Conservation (phyloP, 2,329 filamentous ascomycete species). For the Huntiella bhutanensis region DNA sequence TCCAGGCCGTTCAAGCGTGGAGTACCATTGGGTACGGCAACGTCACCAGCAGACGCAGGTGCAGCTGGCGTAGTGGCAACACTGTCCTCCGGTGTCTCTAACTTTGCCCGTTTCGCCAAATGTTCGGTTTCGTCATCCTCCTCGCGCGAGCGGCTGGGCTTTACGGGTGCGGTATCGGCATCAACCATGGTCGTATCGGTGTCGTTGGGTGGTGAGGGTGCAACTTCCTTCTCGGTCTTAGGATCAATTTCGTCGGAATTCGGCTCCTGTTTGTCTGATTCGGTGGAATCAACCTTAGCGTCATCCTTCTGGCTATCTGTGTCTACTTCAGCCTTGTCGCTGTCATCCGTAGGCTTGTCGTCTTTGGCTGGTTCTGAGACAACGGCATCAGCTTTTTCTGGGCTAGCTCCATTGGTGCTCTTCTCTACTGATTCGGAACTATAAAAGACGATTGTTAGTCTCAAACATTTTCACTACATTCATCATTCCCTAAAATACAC, state of each 20-base stretch:
- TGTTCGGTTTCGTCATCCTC: slow-evolving; percentile 38
- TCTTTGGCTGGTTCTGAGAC: not conserved
- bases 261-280: not conserved
- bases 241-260: slow-evolving; percentile 1
- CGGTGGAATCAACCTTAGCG: not conserved
- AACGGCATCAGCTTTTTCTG: not conserved
- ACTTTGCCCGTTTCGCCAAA: slow-evolving; percentile 63
- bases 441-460: too few species aligned
- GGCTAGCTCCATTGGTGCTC: too few species aligned
- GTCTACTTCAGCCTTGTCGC: not conserved
- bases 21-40: slow-evolving; percentile 13
- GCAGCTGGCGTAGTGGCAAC: slow-evolving; percentile 10
- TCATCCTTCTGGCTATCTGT: not conserved
- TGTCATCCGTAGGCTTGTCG: not conserved
- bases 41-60: slow-evolving; percentile 13
- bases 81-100: slow-evolving; percentile 34
- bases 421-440: too few species aligned
- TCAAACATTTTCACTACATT: too few species aligned
- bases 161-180: slow-evolving; percentile 29
- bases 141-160: slow-evolving; percentile 58
- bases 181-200: slow-evolving; percentile 20
- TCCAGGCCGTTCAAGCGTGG: slow-evolving; percentile 16
- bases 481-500: too few species aligned
- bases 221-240: not conserved
- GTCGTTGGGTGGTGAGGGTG: not conserved